phyloP scores from a whole-genome alignment of 2,329 filamentous ascomycete genomes.

The Ophiostoma quercus region DNA sequence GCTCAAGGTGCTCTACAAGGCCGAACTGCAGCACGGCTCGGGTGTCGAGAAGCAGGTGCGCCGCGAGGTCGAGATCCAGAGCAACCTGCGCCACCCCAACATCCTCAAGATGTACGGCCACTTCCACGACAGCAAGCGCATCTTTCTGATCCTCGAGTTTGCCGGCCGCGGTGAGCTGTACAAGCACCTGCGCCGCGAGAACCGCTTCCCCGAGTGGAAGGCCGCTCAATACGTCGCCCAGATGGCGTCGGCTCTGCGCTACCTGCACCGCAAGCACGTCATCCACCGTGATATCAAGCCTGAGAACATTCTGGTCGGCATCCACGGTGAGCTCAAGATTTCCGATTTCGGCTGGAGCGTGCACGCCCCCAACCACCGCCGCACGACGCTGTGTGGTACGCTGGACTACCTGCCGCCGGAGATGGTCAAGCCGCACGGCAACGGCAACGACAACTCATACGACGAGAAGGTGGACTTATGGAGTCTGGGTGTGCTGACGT shows the following conservation, averaged over 20 bases:
- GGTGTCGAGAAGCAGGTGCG: constrained; percentile 79
- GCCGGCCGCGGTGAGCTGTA: constrained; percentile 82
- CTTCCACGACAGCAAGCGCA: constrained; percentile 83
- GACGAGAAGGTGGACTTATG: constrained; percentile 94
- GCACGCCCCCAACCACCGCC: constrained; percentile 88
- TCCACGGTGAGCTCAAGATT: constrained; percentile 97
- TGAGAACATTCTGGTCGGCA: constrained; percentile 92
- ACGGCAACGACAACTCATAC: constrained; percentile 74
- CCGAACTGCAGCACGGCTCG: constrained; percentile 69
- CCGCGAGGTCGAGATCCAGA: constrained; percentile 85
- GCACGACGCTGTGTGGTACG: constrained; percentile 94
- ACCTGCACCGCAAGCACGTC: constrained; percentile 93
- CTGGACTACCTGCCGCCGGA: constrained; percentile 96
- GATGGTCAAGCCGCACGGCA: constrained; percentile 76
- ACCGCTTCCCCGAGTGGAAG: constrained; percentile 78
- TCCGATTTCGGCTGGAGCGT: constrained; percentile 98
- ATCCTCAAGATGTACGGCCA: constrained; percentile 79
- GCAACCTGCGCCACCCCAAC: constrained; percentile 79
- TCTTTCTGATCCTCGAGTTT: constrained; percentile 83
- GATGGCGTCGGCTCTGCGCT: constrained; percentile 83
- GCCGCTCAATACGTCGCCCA: constrained; percentile 83
- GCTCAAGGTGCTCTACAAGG: constrained; percentile 81
- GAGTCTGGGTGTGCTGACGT: constrained; percentile 90
- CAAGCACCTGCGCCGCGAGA: constrained; percentile 75
- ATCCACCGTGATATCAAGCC: constrained; percentile 98